Conservation (phyloP, 495 filamentous ascomycete genomes). For the Aspergillus coremiiformis region DNA sequence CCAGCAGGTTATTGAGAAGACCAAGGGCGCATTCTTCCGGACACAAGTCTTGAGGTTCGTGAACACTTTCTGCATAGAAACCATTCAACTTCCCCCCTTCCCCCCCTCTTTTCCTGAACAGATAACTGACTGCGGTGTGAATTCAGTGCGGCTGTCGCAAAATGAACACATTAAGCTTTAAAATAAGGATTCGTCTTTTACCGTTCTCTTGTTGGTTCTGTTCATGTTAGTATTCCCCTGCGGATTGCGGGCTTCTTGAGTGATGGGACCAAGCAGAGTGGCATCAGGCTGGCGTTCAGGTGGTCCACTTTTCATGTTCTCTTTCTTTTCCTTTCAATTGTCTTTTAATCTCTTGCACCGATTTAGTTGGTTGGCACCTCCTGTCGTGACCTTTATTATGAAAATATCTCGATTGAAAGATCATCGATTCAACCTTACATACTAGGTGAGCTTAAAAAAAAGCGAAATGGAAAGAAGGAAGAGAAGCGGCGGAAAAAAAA, state of each 20-base stretch:
- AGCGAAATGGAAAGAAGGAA: not conserved
- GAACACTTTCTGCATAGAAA: not conserved
- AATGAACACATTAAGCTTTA: constrained; percentile 33
- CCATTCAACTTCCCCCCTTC: not conserved
- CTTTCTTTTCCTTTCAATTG: constrained; percentile 28
- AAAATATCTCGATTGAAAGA: not conserved
- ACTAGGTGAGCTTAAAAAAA: not conserved
- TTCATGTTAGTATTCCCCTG: constrained; percentile 35
- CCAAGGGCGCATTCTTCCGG: constrained; percentile 89
- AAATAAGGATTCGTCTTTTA: constrained; percentile 31
- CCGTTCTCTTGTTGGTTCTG: constrained; percentile 33
- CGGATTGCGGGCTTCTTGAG: constrained; percentile 31
- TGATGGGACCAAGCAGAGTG: constrained; percentile 39
- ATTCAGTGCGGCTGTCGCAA: constrained; percentile 40
- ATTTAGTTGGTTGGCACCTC: constrained; percentile 6
- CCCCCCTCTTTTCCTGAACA: too few relatives aligned
- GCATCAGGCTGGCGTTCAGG: constrained; percentile 48
- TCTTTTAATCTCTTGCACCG: constrained; percentile 15
- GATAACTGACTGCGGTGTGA: not conserved
- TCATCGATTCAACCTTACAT: not conserved
- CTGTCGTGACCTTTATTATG: constrained; percentile 3
- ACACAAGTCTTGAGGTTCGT: constrained; percentile 62
- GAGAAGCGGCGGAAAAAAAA: not conserved
- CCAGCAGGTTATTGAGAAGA: constrained; percentile 96
- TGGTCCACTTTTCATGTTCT: constrained; percentile 34